Evolutionary conservation across 2,329 filamentous ascomycete species (phyloP), one percentile per base, ranked within the genome.

Genomic region (Fusarium concolor): DNA sequence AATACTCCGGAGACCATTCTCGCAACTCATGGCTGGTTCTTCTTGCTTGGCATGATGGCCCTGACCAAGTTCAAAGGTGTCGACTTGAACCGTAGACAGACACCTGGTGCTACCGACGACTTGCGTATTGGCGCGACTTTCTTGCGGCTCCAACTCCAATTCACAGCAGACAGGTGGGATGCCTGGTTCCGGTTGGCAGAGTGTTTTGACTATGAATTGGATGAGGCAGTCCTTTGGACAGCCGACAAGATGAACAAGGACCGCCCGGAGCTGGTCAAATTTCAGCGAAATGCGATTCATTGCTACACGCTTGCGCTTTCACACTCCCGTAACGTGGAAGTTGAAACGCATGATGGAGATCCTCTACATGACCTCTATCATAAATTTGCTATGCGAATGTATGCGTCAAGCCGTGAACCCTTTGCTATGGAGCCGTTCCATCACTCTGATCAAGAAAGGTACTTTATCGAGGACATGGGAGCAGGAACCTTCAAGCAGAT

Each of bases 171-270:
- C 39, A 89, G 90, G 56, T 97, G 94, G 94, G 92, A 97, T 76
- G 91, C 92, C 0, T 97, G 94, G 94, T 96, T 95, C 77, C 88
- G 93, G 14, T 85, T 97, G 24, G 94, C 91, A 1, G 93, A 97
- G 77, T 93, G 92, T 47, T 94, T 93, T 73, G 94, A 97, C 77
- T 91, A 92, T 50, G 93, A 96, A 72, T 82, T 97, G 15, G 94
- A 97, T 66, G 94, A 97, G 77, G 88, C 90, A 9, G 92, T 96
- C 7, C 87, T 94, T 7, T 97, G 94, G 94, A 92, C 90, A 20
- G 92, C 93, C 1, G 93, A 97, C 71, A 97, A 96, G 78, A 90
- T 97, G 79, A 97, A 97, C 79, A 95, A 92, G 76, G 90, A 91
- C 72, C 89, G 91, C 56, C 81, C 83, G 6, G 93, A 96, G 59